A percentile compares a stretch with the other conserved stretches of the same genome.
Evolutionary conservation across 2,329 filamentous ascomycete genomes (phyloP).

Genomic region (Curvularia hawaiiensis): DNA sequence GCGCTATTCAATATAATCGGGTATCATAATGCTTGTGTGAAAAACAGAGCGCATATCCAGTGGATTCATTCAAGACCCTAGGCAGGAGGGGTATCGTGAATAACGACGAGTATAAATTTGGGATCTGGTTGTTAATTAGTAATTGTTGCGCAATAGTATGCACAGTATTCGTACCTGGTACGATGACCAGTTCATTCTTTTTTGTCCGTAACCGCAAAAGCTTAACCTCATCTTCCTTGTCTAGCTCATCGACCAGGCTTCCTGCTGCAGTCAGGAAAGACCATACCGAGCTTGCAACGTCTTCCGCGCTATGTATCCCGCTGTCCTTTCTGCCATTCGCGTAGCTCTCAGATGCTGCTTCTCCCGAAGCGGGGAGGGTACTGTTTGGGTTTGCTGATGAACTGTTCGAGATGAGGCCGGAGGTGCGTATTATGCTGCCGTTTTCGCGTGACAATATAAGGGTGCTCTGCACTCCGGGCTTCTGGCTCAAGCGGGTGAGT

Average conservation of each 20-base stretch:
- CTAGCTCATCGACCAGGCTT: slow-evolving; percentile 72
- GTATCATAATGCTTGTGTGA: slow-evolving; percentile 31
- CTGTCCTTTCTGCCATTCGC: slow-evolving; percentile 46
- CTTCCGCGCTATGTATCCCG: slow-evolving; percentile 67
- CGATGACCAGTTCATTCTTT: slow-evolving; percentile 83
- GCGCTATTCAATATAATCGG: slow-evolving; percentile 12
- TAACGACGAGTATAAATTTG: slow-evolving; percentile 78
- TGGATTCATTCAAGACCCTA: slow-evolving; percentile 41
- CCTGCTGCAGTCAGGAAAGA: slow-evolving; percentile 73
- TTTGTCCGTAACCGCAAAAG: slow-evolving; percentile 78
- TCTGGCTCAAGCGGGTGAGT: slow-evolving; percentile 73
- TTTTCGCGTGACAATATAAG: slow-evolving; percentile 74
- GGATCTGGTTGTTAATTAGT: slow-evolving; percentile 55
- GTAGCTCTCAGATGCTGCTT: slow-evolving; percentile 39
- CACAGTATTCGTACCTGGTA: slow-evolving; percentile 59
- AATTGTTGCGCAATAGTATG: background rate
- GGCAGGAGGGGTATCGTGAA: slow-evolving; percentile 79
- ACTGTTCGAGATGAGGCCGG: slow-evolving; percentile 68
- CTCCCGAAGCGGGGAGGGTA: slow-evolving; percentile 43
- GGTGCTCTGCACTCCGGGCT: slow-evolving; percentile 78
- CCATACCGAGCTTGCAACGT: slow-evolving; percentile 78
- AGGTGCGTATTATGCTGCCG: slow-evolving; percentile 76
- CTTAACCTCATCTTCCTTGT: slow-evolving; percentile 78
- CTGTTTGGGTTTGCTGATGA: slow-evolving; percentile 54
- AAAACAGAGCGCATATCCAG: background rate